Evolutionary conservation across 371 early-diverging fungal species (phyloP), one percentile per base, ranked within the genome.

Genomic region (Mucor saturninus): DNA sequence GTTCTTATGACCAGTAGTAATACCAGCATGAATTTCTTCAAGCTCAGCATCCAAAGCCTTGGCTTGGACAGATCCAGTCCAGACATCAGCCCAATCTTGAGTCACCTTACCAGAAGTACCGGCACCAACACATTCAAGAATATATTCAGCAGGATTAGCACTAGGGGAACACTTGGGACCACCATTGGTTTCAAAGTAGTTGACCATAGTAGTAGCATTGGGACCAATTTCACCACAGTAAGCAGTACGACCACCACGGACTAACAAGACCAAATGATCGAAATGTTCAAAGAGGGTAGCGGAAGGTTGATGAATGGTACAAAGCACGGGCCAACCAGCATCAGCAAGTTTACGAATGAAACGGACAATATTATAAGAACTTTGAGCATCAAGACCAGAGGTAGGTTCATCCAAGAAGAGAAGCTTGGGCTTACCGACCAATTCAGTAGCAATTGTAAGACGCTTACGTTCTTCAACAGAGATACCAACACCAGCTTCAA

Each of bases 381-480:
- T 81, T 69, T 86, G 84, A 13, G 85, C 83, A 71, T 91, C 83
- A 13, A 93, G 76, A 56, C 93, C 94, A 54, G 91, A 91, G 5
- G 93, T 93, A 48, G 94, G 95, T 64, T 95, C 94, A 71, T 95
- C 95, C 61, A 93, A 75, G 84, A 93, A 92, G 26, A 94, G 77
- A 48, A 93, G 79, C 64, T 83, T 83, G 57, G 92, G 92, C 68
- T 85, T 85, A 45, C 91, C 86, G 3, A 93, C 90, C 45, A 94
- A 79, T 72, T 93, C 90, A 29, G 89, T 77, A 46, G 79, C 89
- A 67, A 89, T 89, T 11, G 86, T 86, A 63, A 87, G 69, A 38
- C 86, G 85, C 75, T 87, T 87, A 67, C 87, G 87, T 69, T 87
- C 87, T 61, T 83, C 86, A 8, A 85, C 80, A 56, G 85, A 85